Base-by-base conservation (phyloP, 2,329 filamentous ascomycete species). In the Trichophyton benhamiae region DNA sequence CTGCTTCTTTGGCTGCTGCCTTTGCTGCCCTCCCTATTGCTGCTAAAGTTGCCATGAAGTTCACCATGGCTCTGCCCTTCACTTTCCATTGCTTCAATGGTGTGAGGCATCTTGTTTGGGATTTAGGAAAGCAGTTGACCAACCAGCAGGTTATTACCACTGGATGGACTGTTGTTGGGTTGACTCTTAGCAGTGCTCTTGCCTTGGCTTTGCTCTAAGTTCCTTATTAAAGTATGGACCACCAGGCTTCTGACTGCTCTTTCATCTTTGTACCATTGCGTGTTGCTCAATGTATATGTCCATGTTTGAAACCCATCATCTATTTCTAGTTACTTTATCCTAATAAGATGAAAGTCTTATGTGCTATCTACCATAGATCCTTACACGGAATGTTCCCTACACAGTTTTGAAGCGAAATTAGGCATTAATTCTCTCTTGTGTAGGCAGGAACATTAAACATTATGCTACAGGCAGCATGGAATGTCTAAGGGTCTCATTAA, bases 71-170 rank as follows among this genome's bases (percentile, higher is more conserved):
- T 15, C 74, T 83, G 65, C 85, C 85, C 2, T 88, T 89, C 72
- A 83, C 83, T 58, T 89, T 82, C 75, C 87, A 89, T 74, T 75
- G 71, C 64, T 77, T 86, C 68, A 88, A 88, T 71, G 87, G 86
- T n/a, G 41, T 89, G 20, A 82, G 87, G 70, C 86, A 89, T 81
- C 78, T 89, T 78, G 70, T 79, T 15, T 89, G 87, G 87, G 87
- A 89, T 78, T 74, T 81, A 44, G 85, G 83, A 59, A 76, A 77
- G 67, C 77, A 79, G 58, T 80, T 89, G 64, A 80, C 77, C 68
- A 88, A 88, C 71, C 76, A 81, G 74, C 76, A 81, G 69, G 85
- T 89, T 63, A 82, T 83, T 67, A 78, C 77, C 74, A 85, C 82
- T 1, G 86, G 86, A 15, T 88, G 85, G 83, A 71, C 78, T 46